Percentiles rank a stretch among this genome's conserved stretches.
Conservation (phyloP, 768 basidiomycete species). For the Aureoboletus auriporus region DNA sequence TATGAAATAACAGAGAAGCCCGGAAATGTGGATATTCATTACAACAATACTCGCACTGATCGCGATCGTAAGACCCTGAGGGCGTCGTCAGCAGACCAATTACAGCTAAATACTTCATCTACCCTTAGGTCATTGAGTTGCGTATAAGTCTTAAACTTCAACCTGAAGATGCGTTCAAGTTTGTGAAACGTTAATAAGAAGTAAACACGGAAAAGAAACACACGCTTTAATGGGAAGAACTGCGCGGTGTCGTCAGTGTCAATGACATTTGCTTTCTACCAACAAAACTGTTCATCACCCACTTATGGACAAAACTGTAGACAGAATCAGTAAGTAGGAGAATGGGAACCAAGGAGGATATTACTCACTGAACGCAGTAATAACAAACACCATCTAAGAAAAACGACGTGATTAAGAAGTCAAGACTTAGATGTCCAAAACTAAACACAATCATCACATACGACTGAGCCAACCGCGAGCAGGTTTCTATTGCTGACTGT, state of each 20-base stretch:
- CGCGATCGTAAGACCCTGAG: constrained; percentile 42
- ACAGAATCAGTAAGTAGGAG: too few species aligned
- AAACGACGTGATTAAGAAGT: too few species aligned
- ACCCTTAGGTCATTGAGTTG: constrained; percentile 47
- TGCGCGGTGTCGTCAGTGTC: too few species aligned
- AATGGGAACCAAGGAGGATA: too few species aligned
- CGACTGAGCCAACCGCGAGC: constrained; percentile 36
- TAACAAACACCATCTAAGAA: constrained; percentile 29
- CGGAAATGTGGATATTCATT: constrained; percentile 50
- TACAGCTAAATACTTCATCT: neutral
- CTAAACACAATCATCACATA: constrained; percentile 4
- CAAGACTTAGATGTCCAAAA: neutral
- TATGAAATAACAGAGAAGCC: constrained; percentile 42
- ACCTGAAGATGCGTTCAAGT: too few species aligned
- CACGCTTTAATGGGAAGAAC: too few species aligned
- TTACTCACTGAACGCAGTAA: constrained; percentile 38
- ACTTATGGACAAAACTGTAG: too few species aligned
- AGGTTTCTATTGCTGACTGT: constrained; percentile 50
- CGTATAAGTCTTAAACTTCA: constrained; percentile 36
- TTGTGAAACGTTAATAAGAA: too few species aligned
- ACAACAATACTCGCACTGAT: constrained; percentile 53
- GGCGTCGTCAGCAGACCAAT: neutral
- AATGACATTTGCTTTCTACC: too few species aligned
- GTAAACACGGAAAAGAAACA: too few species aligned
- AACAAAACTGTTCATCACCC: too few species aligned